Evolutionary conservation across 2,329 filamentous ascomycete species (phyloP).

Genomic region (Ophiostoma sp.): DNA sequence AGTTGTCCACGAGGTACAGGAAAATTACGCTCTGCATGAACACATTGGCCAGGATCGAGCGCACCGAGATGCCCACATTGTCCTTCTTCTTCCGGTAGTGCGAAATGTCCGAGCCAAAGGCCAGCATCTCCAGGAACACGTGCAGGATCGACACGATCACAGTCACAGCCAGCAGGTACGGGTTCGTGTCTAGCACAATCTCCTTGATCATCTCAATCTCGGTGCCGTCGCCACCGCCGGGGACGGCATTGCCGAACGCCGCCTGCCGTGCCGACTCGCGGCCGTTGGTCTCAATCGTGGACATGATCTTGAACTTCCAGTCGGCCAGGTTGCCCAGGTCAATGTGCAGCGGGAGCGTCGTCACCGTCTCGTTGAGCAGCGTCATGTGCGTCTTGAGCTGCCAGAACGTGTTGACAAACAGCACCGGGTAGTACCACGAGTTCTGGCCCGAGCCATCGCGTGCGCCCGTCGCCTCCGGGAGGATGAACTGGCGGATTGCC

Average conservation of each 20-base stretch:
- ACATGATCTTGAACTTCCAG: constrained; percentile 86
- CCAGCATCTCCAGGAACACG: constrained; percentile 90
- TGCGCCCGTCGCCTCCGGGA: constrained; percentile 71
- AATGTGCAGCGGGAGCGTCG: constrained; percentile 73
- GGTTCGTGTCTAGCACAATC: constrained; percentile 88
- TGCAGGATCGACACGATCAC: constrained; percentile 80
- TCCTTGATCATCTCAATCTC: constrained; percentile 98
- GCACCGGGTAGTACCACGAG: constrained; percentile 85
- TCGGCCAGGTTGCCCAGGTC: constrained; percentile 73
- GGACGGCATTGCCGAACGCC: constrained; percentile 63
- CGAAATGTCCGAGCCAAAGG: constrained; percentile 94
- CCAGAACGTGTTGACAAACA: constrained; percentile 97
- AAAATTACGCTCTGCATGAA: constrained; percentile 97
- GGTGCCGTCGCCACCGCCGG: constrained; percentile 78
- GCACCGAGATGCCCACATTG: constrained; percentile 91
- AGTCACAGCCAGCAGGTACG: constrained; percentile 80
- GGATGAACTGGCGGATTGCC: constrained; percentile 69
- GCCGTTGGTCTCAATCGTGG: constrained; percentile 79
- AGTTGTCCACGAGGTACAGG: constrained; percentile 94
- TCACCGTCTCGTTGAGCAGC: constrained; percentile 83
- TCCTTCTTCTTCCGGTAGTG: constrained; percentile 99
- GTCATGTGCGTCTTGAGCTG: constrained; percentile 89
- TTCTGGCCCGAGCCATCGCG: constrained; percentile 81
- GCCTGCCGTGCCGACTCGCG: constrained; percentile 76
- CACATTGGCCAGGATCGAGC: constrained; percentile 92